Evolutionary conservation across 163 green algal genomes (phyloP).

Genomic region (Dunaliella salina): DNA sequence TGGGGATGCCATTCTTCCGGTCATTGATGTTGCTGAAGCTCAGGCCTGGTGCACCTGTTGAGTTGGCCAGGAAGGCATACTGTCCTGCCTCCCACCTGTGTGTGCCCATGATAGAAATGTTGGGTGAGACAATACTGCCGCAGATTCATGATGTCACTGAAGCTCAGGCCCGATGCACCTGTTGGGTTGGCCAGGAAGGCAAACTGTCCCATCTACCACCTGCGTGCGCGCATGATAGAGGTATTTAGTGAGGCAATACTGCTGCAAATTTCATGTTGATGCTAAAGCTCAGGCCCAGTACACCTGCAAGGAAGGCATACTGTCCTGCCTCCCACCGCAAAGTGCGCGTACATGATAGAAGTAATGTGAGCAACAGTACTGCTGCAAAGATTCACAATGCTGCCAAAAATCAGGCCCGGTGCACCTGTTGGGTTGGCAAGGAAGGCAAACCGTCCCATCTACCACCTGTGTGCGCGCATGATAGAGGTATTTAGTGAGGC

Average conservation of each 20-base stretch:
- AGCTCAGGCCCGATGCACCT: slow-evolving; percentile 47
- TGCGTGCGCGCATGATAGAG: neutral
- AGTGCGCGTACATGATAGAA: too few species aligned
- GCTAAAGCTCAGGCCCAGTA: slow-evolving; percentile 45
- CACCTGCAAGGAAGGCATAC: slow-evolving; percentile 74
- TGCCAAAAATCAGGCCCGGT: slow-evolving; percentile 47
- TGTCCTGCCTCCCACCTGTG: slow-evolving; percentile 58
- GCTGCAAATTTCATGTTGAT: too few species aligned
- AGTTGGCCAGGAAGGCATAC: slow-evolving; percentile 75
- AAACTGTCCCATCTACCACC: slow-evolving; percentile 70
- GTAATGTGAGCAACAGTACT: too few species aligned
- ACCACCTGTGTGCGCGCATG: slow-evolving; percentile 33
- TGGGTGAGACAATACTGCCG: too few species aligned
- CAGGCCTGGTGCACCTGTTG: slow-evolving; percentile 50
- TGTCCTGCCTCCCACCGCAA: slow-evolving; percentile 61
- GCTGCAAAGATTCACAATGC: too few species aligned
- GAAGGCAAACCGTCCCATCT: slow-evolving; percentile 76
- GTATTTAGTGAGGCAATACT: too few species aligned
- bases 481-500: too few species aligned
- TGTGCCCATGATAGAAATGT: too few species aligned
- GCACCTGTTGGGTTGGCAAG: slow-evolving; percentile 56
- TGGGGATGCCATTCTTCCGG: slow-evolving; percentile 53
- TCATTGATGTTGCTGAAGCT: slow-evolving; percentile 54
- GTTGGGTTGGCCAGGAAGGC: slow-evolving; percentile 71
- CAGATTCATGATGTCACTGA: slow-evolving; percentile 46